Evolutionary conservation across 1,284 basidiomycete genomes (phyloP).

Genomic region (Somion occarium): DNA sequence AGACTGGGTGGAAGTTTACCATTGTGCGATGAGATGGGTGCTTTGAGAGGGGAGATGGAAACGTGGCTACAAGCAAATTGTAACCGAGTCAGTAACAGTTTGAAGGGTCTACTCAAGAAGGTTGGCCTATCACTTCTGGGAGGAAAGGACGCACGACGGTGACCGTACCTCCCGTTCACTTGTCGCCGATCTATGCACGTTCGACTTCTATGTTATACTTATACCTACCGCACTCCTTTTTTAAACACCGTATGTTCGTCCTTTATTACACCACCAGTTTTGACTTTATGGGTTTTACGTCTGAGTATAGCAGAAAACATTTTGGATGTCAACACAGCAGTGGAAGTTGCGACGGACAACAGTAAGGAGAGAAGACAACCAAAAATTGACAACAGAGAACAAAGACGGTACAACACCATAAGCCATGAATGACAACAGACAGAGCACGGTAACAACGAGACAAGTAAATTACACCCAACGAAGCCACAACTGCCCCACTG

Average conservation of each 20-base stretch:
- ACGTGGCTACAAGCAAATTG: slow-evolving; percentile 78
- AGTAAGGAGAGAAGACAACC: not conserved
- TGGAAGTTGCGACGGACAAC: not conserved
- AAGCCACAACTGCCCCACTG: too few relatives aligned
- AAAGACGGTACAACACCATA: not conserved
- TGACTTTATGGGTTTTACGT: too few relatives aligned
- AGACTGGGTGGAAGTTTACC: slow-evolving; percentile 59
- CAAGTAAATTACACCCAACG: not conserved
- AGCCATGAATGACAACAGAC: not conserved
- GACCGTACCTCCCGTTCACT: too few relatives aligned
- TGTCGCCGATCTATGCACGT: too few relatives aligned
- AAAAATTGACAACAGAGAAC: not conserved
- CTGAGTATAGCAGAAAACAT: not conserved
- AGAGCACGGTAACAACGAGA: not conserved
- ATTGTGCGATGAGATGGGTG: slow-evolving; percentile 62
- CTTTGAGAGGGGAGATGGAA: slow-evolving; percentile 80
- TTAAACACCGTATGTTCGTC: too few relatives aligned
- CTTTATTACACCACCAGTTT: too few relatives aligned
- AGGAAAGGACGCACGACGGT: not conserved
- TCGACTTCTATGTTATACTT: too few relatives aligned
- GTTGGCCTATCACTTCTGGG: slow-evolving; percentile 43
- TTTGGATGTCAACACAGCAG: not conserved
- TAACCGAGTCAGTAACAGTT: slow-evolving; percentile 81
- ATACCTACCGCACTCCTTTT: too few relatives aligned
- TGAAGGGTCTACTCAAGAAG: slow-evolving; percentile 83